These are phyloP conservation scores for Zopfochytrium polystomum DNA, from an alignment of 371 early-diverging fungal species.

Conservation along the genomic window DNA sequence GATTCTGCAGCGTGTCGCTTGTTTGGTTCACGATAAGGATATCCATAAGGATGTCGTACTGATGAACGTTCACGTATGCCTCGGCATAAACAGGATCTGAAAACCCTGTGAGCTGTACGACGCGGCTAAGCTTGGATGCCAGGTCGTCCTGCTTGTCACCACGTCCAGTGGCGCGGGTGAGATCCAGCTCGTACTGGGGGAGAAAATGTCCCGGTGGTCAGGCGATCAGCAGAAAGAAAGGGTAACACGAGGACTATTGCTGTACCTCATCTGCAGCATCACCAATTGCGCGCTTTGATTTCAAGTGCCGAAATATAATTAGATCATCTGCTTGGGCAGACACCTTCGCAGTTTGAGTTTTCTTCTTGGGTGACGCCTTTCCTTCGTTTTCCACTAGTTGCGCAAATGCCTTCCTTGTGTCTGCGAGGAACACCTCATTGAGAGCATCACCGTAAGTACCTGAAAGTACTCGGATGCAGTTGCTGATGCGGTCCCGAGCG, in stretches of 20 bases:
- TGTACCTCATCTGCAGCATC: constrained; percentile 69
- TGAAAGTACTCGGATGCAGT: constrained; percentile 77
- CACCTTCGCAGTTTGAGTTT: constrained; percentile 35
- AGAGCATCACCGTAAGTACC: constrained; percentile 23
- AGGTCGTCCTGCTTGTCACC: constrained; percentile 60
- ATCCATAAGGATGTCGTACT: constrained; percentile 92
- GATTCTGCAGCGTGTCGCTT: constrained; percentile 88
- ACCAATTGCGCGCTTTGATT: constrained; percentile 63
- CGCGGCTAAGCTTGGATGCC: constrained; percentile 81
- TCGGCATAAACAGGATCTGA: constrained; percentile 99
- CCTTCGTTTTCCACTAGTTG: constrained; percentile 74
- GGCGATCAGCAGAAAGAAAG: background rate
- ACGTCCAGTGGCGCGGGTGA: constrained; percentile 81
- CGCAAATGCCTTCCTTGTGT: constrained; percentile 77
- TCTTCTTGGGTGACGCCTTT: constrained; percentile 41
- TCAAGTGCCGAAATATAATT: constrained; percentile 83
- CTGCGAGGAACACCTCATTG: constrained; percentile 60
- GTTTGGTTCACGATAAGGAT: constrained; percentile 98
- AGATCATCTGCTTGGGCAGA: constrained; percentile 81
- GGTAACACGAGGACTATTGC: constrained; percentile 2
- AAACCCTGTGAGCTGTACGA: constrained; percentile 96
- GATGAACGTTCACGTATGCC: constrained; percentile 92
- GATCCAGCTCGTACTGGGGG: constrained; percentile 74
- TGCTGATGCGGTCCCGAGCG: constrained; percentile 86
- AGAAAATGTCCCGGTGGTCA: background rate